Percentiles rank a stretch among this genome's conserved stretches.
These are phyloP conservation scores for Neofusicoccum kwambonambiense DNA, from an alignment of 2,329 filamentous ascomycete species.

Conservation along the genomic window DNA sequence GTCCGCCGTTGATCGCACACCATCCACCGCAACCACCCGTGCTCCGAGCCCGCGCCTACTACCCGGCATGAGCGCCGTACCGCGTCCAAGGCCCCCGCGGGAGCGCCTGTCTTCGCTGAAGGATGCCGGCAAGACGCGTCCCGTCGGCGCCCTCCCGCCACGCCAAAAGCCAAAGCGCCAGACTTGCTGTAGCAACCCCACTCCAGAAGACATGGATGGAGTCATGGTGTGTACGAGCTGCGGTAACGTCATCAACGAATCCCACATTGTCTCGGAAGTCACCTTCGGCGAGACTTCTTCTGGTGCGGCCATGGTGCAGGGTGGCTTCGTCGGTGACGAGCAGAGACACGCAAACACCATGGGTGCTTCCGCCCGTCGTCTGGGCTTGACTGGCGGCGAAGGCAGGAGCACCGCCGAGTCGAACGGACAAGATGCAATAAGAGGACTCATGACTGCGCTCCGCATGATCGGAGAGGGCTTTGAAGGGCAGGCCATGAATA, in stretches of 20 bases:
- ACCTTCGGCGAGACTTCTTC: constrained; percentile 84
- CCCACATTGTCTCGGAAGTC: constrained; percentile 88
- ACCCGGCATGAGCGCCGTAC: constrained; percentile 15
- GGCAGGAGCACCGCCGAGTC: constrained; percentile 64
- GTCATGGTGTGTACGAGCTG: constrained; percentile 72
- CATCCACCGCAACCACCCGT: background rate
- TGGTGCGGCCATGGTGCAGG: constrained; percentile 86
- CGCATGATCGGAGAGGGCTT: constrained; percentile 35
- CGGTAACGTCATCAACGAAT: constrained; percentile 79
- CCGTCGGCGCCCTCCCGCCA: constrained; percentile 13
- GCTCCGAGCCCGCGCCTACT: background rate
- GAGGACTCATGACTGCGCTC: constrained; percentile 38
- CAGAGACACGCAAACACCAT: constrained; percentile 72
- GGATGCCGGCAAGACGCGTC: constrained; percentile 21
- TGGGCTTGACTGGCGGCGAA: constrained; percentile 46
- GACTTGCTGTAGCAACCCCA: constrained; percentile 30
- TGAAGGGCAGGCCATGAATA: constrained; percentile 38
- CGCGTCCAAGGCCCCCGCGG: constrained; percentile 19
- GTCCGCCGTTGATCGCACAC: background rate
- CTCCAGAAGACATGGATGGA: constrained; percentile 31
- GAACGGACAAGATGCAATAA: constrained; percentile 49
- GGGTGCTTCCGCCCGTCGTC: constrained; percentile 40
- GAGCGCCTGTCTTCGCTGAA: constrained; percentile 30
- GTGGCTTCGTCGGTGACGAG: constrained; percentile 81
- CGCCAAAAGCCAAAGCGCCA: constrained; percentile 22